These are phyloP conservation scores for Dioscorea dumetorum DNA, from an alignment of 106 monocot genomes.

Conservation along the genomic window DNA sequence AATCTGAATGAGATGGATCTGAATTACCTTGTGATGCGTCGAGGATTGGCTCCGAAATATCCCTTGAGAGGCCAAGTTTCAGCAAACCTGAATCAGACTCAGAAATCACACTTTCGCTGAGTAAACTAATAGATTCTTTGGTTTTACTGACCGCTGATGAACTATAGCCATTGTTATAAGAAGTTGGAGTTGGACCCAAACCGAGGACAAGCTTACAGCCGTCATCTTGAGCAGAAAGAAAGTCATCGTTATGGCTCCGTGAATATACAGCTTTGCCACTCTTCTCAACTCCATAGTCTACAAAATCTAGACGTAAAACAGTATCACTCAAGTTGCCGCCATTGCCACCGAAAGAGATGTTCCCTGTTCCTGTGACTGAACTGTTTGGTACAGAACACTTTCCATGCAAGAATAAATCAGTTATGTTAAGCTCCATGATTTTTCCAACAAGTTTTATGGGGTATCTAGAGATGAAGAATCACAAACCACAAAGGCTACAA, in stretches of 20 bases:
- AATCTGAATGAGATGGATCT: neutral
- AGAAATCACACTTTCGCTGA: slow-evolving; percentile 20
- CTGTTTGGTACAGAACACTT: slow-evolving; percentile 2
- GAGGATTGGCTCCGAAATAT: neutral
- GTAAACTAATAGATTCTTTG: slow-evolving; percentile 23
- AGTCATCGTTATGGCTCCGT: neutral
- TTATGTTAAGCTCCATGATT: slow-evolving; percentile 66
- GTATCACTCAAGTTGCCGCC: slow-evolving; percentile 15
- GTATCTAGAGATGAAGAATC: too few species aligned
- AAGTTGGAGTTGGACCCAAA: slow-evolving; percentile 75
- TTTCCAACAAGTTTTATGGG: too few species aligned
- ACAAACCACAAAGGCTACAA: too few species aligned
- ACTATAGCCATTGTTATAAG: slow-evolving; percentile 23
- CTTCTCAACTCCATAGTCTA: slow-evolving; percentile 13
- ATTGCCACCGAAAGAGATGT: slow-evolving; percentile 1
- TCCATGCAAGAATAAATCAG: slow-evolving; percentile 36
- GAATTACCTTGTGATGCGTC: too few species aligned
- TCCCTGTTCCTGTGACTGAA: slow-evolving; percentile 4
- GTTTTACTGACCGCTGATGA: slow-evolving; percentile 6
- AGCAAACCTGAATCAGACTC: slow-evolving; percentile 47
- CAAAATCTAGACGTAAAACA: slow-evolving; percentile 24
- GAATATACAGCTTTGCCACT: neutral
- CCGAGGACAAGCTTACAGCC: slow-evolving; percentile 82
- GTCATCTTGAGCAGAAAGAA: slow-evolving; percentile 45
- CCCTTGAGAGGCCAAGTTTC: slow-evolving; percentile 53